Evolutionary conservation across 2,329 filamentous ascomycete species (phyloP), one percentile per base, ranked within the genome.

Genomic region (Arthrobotrys iridis): DNA sequence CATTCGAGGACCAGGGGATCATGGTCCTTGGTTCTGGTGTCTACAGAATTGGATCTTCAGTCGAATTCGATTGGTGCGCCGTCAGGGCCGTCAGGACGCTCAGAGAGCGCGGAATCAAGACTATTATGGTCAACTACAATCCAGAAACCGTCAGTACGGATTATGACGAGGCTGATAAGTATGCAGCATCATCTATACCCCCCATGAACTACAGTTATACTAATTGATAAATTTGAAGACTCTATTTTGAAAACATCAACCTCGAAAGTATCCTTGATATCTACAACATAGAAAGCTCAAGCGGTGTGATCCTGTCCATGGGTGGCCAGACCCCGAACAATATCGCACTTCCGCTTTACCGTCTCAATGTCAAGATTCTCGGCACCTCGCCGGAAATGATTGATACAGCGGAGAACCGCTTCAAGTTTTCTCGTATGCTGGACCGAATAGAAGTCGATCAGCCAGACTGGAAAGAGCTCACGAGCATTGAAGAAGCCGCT

Each of bases 361-460:
- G 94, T 77, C 87, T 93, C 57, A 95, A 96, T 77, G 92, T 97
- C 81, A 96, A 94, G 84, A 90, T 98, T 35, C 86, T 98, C 2
- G 95, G 95, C 79, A 99, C 95, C 1, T 97, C 94, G 0, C 95
- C 95, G 7, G 95, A 99, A 83, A 98, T 98, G 94, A 98, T 99
- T 81, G 95, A 99, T 82, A 93, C 88, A 35, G 95, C 95, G 0
- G 95, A 99, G 85, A 98, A 99, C 83, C 87, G 95, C 71, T 98
- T 96, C 87, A 98, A 98, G 86, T 98, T 98, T 86, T 97, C 93
- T 45, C 93, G 95, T 81, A 97, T 98, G 93, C 87, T 98, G 78
- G 95, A 99, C 83, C 88, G 91, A 79, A 97, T 98, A 78, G 90
- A 87, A 24, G 95, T 99, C 30, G 95, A 99, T 82, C 95, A 99